Evolutionary conservation across 345 rosid genomes (phyloP).

Genomic region (Citrus sinensis): DNA sequence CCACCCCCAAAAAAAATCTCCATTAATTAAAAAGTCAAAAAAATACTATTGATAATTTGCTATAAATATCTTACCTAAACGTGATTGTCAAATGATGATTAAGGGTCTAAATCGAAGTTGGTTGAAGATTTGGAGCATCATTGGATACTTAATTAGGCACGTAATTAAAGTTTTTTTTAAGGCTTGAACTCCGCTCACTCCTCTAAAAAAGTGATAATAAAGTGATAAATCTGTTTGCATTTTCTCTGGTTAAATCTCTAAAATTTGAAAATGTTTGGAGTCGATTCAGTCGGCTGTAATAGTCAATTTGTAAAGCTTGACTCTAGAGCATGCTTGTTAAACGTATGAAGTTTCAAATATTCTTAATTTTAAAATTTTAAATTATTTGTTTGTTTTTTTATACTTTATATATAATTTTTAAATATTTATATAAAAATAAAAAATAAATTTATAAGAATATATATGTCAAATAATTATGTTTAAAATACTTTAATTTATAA

Average conservation of each 20-base stretch:
- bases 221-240: not conserved
- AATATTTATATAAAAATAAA: no score
- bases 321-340: no score
- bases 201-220: not conserved
- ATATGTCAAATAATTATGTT: no score
- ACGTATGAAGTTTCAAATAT: no score
- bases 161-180: not conserved
- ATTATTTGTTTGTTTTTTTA: no score
- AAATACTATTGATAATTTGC: not conserved
- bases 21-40: not conserved
- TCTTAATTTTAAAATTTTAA: no score
- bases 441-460: no score
- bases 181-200: not conserved
- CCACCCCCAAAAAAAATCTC: no score
- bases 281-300: no score
- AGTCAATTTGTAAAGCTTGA: no score
- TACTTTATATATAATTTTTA: no score
- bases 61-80: slow-evolving; percentile 3
- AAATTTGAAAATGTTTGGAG: not conserved
- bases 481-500: no score
- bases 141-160: not conserved
- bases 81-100: not conserved
- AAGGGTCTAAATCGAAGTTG: slow-evolving; percentile 6
- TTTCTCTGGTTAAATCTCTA: not conserved
- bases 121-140: not conserved